Conservation (phyloP, 495 filamentous ascomycete species). For the Lindgomyces ingoldianus region DNA sequence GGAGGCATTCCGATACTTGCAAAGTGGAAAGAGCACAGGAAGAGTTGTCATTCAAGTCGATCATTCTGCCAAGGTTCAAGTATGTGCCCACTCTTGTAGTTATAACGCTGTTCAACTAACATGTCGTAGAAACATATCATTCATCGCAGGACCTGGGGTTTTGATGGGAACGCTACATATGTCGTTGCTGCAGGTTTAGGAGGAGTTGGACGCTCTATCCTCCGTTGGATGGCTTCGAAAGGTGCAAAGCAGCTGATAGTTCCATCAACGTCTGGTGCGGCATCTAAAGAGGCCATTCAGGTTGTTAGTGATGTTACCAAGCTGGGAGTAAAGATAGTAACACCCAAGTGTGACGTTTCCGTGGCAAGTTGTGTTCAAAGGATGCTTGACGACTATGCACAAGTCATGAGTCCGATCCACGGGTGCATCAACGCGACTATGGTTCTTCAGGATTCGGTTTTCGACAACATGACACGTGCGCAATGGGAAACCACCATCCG, state of each 20-base stretch:
- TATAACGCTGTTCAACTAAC: background rate
- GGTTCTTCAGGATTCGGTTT: background rate
- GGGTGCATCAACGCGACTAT: no score
- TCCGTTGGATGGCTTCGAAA: slow-evolving; percentile 28
- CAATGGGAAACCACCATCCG: background rate
- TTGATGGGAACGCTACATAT: slow-evolving; percentile 26
- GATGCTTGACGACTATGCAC: no score
- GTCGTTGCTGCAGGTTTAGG: slow-evolving; percentile 31
- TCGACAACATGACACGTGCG: background rate
- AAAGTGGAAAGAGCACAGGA: background rate
- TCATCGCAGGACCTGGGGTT: background rate
- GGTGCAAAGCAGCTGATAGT: slow-evolving; percentile 28
- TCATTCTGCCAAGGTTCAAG: background rate
- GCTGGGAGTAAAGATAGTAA: no score
- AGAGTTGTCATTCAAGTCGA: background rate
- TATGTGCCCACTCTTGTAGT: background rate
- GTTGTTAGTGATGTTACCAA: no score
- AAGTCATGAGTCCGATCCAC: no score
- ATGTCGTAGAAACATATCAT: background rate
- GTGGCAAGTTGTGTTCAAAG: no score
- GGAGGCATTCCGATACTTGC: background rate
- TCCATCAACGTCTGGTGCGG: slow-evolving; percentile 18
- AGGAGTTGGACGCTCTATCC: slow-evolving; percentile 24
- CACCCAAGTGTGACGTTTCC: no score
- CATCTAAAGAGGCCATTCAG: no score